Base-by-base conservation (phyloP, 768 basidiomycete species). In the Auriscalpium microsporum region DNA sequence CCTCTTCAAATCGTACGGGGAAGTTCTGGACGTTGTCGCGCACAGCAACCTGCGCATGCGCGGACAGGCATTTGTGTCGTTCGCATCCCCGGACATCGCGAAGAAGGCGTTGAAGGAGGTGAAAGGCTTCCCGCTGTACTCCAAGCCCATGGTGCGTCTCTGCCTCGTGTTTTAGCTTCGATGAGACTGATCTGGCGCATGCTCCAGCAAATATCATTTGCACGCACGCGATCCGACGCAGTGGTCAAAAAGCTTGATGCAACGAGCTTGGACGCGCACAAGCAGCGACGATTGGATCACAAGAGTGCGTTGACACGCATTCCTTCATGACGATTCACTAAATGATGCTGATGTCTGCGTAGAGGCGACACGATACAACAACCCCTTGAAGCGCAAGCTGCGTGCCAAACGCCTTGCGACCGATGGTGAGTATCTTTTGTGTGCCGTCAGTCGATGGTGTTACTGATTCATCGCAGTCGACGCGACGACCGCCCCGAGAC, bases 41-140 rank as follows among this genome's bases (percentile, higher is more conserved):
- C 96, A 99, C 69, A 73, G 77, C 52, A 98, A 96, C 75, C 72
- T 99, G 57, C 84, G 96, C 40, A 99, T 99, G 96, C 80, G 96
- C 40, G 96, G 96, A 14, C 96, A 99, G 72, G 96, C 96, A 4
- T 99, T 99, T 67, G 91, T 99, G 38, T 92, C 90, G 38, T 96
- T 99, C 69, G 78, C 78, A 55, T 83, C 83, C 36, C 75, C 83
- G 52, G 92, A 97, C 56, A 80, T 81, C 55, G 96, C 96, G 37
- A 77, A 79, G 65, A 88, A 86, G 69, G 95, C 95, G 8, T 77
- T 90, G 80, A 91, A 82, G 75, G 96, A 99, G 69, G 93, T 97
- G 42, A 79, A 84, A 57, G 83, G 92, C 38, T 98, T 99, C 69
- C 96, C 96, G 14, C 69, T 99, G 48, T 98, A 98, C 64, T 90